These are phyloP conservation scores for Sugiyamaella valdiviana DNA, from an alignment of 805 yeast species.

Conservation along the genomic window DNA sequence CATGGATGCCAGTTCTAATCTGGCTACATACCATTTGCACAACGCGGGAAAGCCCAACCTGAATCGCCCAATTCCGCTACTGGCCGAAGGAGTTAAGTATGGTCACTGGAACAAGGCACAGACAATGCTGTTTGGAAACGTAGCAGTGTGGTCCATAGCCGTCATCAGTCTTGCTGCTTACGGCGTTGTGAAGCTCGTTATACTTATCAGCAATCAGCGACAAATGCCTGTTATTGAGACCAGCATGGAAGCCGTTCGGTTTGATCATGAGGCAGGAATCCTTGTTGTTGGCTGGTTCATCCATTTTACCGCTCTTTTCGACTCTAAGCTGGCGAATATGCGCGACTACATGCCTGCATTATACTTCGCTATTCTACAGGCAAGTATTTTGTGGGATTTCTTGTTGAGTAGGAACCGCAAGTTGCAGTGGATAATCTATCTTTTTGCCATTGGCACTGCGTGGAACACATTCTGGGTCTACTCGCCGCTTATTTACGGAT, in stretches of 20 bases:
- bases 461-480: slow-evolving; percentile 25
- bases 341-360: slow-evolving; percentile 78
- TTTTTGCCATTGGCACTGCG: slow-evolving; percentile 3
- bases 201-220: slow-evolving; percentile 13
- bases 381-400: slow-evolving; percentile 53
- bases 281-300: slow-evolving; percentile 64
- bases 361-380: slow-evolving; percentile 52
- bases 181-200: slow-evolving; percentile 9
- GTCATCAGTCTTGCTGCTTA: slow-evolving; percentile 8
- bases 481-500: slow-evolving; percentile 60
- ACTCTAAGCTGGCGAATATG: slow-evolving; percentile 76
- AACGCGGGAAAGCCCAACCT: neutral
- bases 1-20: slow-evolving; percentile 3
- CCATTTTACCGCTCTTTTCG: slow-evolving; percentile 68
- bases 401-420: slow-evolving; percentile 8
- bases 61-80: slow-evolving; percentile 6
- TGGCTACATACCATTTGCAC: slow-evolving; percentile 1
- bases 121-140: slow-evolving; percentile 15
- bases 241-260: slow-evolving; percentile 38
- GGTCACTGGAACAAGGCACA: slow-evolving; percentile 12
- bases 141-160: slow-evolving; percentile 12
- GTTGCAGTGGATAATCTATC: slow-evolving; percentile 6
- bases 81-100: slow-evolving; percentile 8
- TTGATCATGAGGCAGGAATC: slow-evolving; percentile 53
- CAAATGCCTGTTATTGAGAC: slow-evolving; percentile 7